Evolutionary conservation across 352 stramenopile genomes (phyloP).

Genomic region (Lagenidium giganteum): DNA sequence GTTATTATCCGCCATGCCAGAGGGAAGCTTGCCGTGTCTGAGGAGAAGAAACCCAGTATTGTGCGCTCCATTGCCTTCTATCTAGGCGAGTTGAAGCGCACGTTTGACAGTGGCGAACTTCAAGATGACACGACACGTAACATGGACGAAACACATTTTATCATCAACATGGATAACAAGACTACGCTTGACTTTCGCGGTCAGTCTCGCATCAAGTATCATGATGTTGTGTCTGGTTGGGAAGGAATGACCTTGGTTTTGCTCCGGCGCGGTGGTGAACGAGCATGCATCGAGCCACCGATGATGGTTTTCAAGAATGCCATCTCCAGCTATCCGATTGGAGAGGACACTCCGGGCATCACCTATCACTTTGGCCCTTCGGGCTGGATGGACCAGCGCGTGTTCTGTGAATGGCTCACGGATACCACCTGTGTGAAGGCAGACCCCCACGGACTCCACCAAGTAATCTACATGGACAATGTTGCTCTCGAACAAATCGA

Average conservation of each 20-base stretch:
- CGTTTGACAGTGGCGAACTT: conserved; percentile 2
- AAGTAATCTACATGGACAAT: conserved; percentile 4
- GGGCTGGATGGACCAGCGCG: neutral
- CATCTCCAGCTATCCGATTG: conserved; percentile 6
- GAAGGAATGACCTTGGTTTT: conserved; percentile 29
- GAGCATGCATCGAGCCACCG: conserved; percentile 10
- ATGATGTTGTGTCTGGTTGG: conserved; percentile 18
- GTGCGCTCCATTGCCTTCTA: conserved; percentile 6
- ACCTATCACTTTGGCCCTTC: neutral
- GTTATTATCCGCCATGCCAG: neutral
- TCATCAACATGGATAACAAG: conserved; percentile 12
- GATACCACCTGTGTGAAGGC: neutral
- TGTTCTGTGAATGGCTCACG: conserved; percentile 1
- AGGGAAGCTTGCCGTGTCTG: conserved; percentile 2
- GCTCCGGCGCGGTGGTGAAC: conserved; percentile 7
- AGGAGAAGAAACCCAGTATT: conserved; percentile 8
- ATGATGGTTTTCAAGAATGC: conserved; percentile 22
- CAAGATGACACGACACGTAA: conserved; percentile 7
- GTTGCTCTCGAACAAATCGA: conserved; percentile 1
- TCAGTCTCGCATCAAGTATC: conserved; percentile 19
- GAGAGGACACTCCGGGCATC: neutral
- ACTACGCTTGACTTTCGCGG: conserved; percentile 1
- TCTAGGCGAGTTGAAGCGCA: conserved; percentile 4
- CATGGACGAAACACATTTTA: conserved; percentile 15
- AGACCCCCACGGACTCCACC: neutral